phyloP scores from a whole-genome alignment of 345 rosid genomes.

The Garcia nutans region DNA sequence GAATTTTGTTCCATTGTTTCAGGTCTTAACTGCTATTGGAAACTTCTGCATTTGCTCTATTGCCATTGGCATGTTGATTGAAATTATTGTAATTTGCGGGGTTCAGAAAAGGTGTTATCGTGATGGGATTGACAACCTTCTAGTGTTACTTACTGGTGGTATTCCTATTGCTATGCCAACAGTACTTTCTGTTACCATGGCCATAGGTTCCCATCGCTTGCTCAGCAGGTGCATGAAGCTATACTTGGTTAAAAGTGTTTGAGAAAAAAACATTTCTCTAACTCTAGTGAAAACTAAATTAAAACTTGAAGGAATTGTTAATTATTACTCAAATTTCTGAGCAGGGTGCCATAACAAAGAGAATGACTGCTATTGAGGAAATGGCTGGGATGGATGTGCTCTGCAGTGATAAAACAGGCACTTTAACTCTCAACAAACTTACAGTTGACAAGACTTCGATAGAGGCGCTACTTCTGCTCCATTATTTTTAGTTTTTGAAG shows the following conservation, averaged over 20 bases:
- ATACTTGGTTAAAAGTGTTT: not conserved
- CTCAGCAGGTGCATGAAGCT: constrained; percentile 56
- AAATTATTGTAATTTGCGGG: constrained; percentile 57
- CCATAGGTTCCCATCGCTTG: constrained; percentile 81
- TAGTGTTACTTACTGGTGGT: constrained; percentile 89
- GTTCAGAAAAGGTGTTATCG: constrained; percentile 54
- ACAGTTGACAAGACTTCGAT: constrained; percentile 74
- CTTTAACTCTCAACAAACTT: constrained; percentile 87
- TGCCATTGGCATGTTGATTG: constrained; percentile 74
- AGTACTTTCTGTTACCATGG: constrained; percentile 96
- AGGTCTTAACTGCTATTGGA: constrained; percentile 85
- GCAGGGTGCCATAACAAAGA: constrained; percentile 88
- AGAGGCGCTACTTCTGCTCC: constrained; percentile 52
- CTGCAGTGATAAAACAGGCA: constrained; percentile 95
- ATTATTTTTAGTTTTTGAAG: not conserved
- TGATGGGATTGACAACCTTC: constrained; percentile 72
- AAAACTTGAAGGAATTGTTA: not conserved
- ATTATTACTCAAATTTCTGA: not conserved
- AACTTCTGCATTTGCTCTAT: constrained; percentile 97
- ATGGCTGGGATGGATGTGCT: constrained; percentile 99
- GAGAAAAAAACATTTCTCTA: not conserved
- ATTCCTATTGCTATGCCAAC: constrained; percentile 99
- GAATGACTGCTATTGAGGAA: constrained; percentile 98
- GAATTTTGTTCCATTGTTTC: constrained; percentile 22
- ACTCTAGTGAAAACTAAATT: not conserved